Conservation (phyloP, 345 rosid species). For the Euclidium syriacum region DNA sequence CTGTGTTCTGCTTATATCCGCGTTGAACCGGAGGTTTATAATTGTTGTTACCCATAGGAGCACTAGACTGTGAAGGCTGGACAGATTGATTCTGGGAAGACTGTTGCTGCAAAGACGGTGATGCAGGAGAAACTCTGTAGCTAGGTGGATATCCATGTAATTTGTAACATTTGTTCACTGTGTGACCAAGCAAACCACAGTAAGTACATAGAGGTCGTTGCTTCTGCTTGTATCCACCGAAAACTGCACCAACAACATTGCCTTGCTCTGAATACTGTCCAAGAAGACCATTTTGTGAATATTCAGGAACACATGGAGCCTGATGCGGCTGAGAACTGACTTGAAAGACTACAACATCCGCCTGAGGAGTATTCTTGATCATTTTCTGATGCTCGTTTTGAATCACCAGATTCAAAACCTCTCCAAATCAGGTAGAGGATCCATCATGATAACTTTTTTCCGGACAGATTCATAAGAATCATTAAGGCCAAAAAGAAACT, state of each 20-base stretch:
- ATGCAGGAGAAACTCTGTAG: not conserved
- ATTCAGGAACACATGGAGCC: no score
- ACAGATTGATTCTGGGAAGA: no score
- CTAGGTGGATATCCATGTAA: not conserved
- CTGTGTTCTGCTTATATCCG: no score
- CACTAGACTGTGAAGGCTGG: no score
- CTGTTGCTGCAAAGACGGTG: no score
- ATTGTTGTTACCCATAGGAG: no score
- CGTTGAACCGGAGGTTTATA: no score
- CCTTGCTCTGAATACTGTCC: not conserved
- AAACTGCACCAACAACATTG: not conserved
- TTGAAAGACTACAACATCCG: not conserved
- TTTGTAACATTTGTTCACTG: no score
- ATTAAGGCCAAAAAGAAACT: not conserved
- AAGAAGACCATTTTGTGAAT: no score
- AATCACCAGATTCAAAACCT: not conserved
- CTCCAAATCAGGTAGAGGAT: not conserved
- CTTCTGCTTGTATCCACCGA: not conserved
- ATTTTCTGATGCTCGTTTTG: not conserved
- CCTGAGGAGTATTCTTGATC: not conserved
- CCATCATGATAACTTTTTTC: not conserved
- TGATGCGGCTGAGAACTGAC: not conserved
- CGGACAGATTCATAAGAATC: not conserved
- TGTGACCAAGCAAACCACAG: no score
- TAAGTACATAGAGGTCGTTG: no score